Conservation (phyloP, 768 basidiomycete genomes). For the Russula dissimulans region DNA sequence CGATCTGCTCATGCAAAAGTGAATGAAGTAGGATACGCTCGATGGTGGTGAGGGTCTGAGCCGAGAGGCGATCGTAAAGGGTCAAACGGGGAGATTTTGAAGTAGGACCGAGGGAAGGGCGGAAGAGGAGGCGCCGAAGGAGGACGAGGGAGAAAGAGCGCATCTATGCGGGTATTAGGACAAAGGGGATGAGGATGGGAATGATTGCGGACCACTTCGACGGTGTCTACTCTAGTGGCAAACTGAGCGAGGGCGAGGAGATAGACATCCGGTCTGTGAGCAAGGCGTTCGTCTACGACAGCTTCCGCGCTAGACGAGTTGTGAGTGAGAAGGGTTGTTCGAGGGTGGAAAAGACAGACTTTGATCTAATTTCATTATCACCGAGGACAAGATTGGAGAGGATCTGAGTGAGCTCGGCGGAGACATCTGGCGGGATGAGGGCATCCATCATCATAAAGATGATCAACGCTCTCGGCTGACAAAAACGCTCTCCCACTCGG, state of each 20-base stretch:
- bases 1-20: constrained; percentile 48
- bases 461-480: too few relatives aligned
- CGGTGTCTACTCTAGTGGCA: constrained; percentile 61
- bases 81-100: constrained; percentile 38
- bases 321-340: not conserved
- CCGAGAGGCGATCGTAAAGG: constrained; percentile 69
- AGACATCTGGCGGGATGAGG: constrained; percentile 52
- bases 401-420: constrained; percentile 70
- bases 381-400: constrained; percentile 77
- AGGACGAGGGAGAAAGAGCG: constrained; percentile 78
- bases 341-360: constrained; percentile 30
- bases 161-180: constrained; percentile 42
- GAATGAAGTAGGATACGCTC: constrained; percentile 67
- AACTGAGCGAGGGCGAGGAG: constrained; percentile 73
- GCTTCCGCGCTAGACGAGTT: constrained; percentile 52
- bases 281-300: constrained; percentile 71
- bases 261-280: constrained; percentile 71
- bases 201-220: constrained; percentile 52
- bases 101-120: constrained; percentile 36
- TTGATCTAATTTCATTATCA: constrained; percentile 73
- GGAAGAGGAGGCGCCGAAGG: constrained; percentile 69
- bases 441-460: constrained; percentile 8
- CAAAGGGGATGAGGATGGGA: not conserved
- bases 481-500: too few relatives aligned
- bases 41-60: constrained; percentile 53